phyloP scores from a whole-genome alignment of 495 filamentous ascomycete genomes.

The Penicillium coprophilum region DNA sequence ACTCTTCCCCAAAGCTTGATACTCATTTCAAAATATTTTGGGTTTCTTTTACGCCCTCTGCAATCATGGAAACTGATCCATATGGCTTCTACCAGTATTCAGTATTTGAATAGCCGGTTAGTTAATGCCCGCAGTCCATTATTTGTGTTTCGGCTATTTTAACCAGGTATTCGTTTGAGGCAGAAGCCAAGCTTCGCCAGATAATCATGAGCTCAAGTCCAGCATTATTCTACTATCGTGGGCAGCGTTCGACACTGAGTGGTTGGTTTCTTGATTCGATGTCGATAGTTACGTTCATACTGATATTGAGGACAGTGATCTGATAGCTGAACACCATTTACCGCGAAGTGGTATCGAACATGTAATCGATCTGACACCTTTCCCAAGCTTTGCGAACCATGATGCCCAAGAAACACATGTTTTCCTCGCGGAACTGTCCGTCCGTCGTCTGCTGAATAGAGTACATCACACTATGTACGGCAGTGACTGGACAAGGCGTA shows the following conservation, averaged over 20 bases:
- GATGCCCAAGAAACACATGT: constrained; percentile 4
- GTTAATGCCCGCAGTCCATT: background rate
- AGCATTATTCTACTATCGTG: constrained; percentile 5
- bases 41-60: constrained; percentile 7
- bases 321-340: constrained; percentile 13
- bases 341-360: constrained; percentile 14
- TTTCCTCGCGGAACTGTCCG: constrained; percentile 10
- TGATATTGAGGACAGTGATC: constrained; percentile 2
- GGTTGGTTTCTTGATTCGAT: background rate
- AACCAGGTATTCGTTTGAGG: background rate
- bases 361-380: constrained; percentile 7
- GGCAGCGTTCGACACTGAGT: constrained; percentile 6
- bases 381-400: constrained; percentile 3
- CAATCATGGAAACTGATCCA: constrained; percentile 13
- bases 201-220: constrained; percentile 5
- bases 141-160: background rate
- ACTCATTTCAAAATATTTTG: constrained; percentile 10
- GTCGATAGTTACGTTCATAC: background rate
- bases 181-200: constrained; percentile 7
- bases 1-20: constrained; percentile 9
- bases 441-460: constrained; percentile 8
- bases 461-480: constrained; percentile 12
- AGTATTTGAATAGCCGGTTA: constrained; percentile 11
- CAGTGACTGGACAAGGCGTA: constrained; percentile 8
- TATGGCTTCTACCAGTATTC: constrained; percentile 15